Evolutionary conservation across 2,329 filamentous ascomycete species (phyloP).

Genomic region (Pseudogymnoascus destructans): DNA sequence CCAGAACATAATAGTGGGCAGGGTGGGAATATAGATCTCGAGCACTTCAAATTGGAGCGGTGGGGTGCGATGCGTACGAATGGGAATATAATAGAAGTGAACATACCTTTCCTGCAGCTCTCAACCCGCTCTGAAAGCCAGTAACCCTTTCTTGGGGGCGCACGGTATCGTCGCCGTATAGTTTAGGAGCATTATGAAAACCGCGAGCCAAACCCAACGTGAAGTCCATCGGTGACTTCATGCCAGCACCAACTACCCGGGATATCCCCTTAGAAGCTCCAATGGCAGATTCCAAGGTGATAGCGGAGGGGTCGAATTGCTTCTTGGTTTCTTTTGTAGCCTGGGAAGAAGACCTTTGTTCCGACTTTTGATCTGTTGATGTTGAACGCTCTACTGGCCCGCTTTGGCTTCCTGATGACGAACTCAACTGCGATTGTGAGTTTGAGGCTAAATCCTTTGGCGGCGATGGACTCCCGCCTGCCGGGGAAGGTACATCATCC

Average conservation of each 20-base stretch:
- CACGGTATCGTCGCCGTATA: conserved; percentile 77
- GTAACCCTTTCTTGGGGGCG: conserved; percentile 69
- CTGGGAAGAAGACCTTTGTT: conserved; percentile 13
- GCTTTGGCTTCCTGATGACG: conserved; percentile 10
- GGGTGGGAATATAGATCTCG: background rate
- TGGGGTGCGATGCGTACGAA: background rate
- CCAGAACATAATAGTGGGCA: background rate
- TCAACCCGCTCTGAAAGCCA: conserved; percentile 60
- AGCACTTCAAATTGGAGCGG: background rate
- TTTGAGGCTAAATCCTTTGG: conserved; percentile 11
- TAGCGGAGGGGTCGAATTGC: conserved; percentile 24
- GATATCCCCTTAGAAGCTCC: conserved; percentile 29
- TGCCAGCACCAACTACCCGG: conserved; percentile 59
- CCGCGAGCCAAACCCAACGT: conserved; percentile 71
- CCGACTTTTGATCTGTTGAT: conserved; percentile 12
- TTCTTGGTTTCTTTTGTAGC: conserved; percentile 21
- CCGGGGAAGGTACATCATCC: background rate
- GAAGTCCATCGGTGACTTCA: conserved; percentile 75
- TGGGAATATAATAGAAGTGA: background rate
- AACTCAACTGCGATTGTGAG: conserved; percentile 14
- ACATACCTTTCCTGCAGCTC: conserved; percentile 55
- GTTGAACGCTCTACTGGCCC: conserved; percentile 14
- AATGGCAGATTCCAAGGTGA: conserved; percentile 42
- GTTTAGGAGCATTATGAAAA: conserved; percentile 73
- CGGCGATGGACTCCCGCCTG: background rate